Conservation (phyloP, 2,329 filamentous ascomycete genomes). For the Westerdykella aurantiaca region DNA sequence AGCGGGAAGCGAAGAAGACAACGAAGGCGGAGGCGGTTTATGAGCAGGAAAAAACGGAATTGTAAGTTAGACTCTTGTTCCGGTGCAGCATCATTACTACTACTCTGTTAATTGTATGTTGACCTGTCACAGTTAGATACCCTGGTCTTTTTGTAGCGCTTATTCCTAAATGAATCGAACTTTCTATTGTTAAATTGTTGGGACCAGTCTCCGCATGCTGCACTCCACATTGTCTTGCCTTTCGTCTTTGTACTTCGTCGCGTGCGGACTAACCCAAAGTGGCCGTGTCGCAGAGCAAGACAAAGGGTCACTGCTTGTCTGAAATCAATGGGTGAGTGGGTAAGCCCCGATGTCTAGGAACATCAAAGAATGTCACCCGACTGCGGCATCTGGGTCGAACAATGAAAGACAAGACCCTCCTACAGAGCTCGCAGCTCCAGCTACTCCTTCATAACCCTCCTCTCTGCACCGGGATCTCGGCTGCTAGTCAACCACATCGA, state of each 20-base stretch:
- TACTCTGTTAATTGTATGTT: conserved; percentile 6
- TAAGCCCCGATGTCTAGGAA: no score
- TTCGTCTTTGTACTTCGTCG: no score
- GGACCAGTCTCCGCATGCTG: background rate
- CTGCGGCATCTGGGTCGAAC: no score
- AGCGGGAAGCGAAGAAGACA: conserved; percentile 8
- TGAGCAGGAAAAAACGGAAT: conserved; percentile 25
- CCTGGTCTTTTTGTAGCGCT: conserved; percentile 10
- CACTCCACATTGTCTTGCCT: background rate
- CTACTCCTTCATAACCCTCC: no score
- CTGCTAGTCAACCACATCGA: no score
- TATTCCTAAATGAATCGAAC: background rate
- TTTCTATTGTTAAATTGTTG: background rate
- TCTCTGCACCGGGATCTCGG: no score
- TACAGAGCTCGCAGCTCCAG: no score
- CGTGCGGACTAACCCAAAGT: background rate
- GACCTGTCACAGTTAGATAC: conserved; percentile 27
- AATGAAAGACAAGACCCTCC: no score
- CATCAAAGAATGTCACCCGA: no score
- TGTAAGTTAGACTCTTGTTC: conserved; percentile 27
- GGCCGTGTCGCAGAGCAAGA: background rate
- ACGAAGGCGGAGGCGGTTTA: background rate
- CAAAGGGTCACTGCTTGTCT: conserved; percentile 2
- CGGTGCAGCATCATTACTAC: background rate
- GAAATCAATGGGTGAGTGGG: no score